Percentiles rank a stretch among this genome's conserved stretches.
Evolutionary conservation across 176 grass and related monocot genomes (phyloP).

Genomic region (Canna indica): DNA sequence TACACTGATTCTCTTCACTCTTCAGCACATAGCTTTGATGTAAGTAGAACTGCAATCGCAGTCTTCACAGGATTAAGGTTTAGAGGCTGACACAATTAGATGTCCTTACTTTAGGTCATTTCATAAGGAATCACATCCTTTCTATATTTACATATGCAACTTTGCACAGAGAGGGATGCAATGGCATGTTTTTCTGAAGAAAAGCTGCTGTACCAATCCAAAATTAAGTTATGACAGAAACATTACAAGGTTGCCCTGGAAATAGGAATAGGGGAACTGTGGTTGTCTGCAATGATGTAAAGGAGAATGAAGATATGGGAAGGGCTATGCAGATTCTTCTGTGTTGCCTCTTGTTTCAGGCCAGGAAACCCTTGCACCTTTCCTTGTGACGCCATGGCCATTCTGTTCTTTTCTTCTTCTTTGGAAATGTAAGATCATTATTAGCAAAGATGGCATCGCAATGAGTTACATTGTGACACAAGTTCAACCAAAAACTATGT

Average conservation of each 20-base stretch:
- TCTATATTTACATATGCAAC: background rate
- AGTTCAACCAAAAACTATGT: background rate
- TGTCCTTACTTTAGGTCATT: background rate
- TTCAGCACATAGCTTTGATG: too few species aligned
- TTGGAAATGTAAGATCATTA: conserved; percentile 5
- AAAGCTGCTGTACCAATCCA: background rate
- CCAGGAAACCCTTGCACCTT: background rate
- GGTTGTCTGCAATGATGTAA: background rate
- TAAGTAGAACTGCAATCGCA: too few species aligned
- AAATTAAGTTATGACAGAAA: background rate
- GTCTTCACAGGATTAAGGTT: too few species aligned
- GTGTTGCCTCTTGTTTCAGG: conserved; percentile 8
- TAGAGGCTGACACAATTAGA: background rate
- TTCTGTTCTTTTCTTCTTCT: background rate
- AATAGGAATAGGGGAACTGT: background rate
- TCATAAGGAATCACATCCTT: background rate
- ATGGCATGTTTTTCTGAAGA: background rate
- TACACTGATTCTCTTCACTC: too few species aligned
- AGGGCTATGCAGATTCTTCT: background rate
- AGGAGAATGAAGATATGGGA: background rate
- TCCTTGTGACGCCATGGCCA: too few species aligned
- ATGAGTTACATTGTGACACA: background rate
- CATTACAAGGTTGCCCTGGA: background rate
- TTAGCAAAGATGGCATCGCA: background rate
- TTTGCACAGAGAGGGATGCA: background rate